Conservation (phyloP, 2,329 filamentous ascomycete species). For the Colletotrichum lentis region DNA sequence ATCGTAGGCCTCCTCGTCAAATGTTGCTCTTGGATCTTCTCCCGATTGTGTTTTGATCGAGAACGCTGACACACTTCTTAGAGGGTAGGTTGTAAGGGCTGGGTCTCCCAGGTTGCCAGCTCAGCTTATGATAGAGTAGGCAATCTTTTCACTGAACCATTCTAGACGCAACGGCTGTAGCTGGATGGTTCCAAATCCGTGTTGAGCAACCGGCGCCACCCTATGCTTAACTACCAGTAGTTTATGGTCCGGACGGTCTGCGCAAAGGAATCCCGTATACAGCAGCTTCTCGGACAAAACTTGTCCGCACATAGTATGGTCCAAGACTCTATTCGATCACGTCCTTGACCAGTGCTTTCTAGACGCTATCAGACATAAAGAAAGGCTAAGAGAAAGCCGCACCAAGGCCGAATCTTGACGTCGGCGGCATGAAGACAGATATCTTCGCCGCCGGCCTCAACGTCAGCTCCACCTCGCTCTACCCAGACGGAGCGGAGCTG, state of each 20-base stretch:
- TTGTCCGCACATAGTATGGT: slow-evolving; percentile 13
- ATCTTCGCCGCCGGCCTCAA: slow-evolving; percentile 59
- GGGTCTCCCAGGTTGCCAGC: neutral
- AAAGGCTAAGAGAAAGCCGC: no score
- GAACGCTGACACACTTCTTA: neutral
- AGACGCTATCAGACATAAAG: neutral
- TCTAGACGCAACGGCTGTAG: slow-evolving; percentile 1
- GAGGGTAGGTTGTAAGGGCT: neutral
- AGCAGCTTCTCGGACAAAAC: neutral
- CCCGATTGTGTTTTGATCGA: neutral
- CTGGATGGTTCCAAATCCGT: slow-evolving; percentile 9
- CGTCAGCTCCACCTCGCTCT: slow-evolving; percentile 47
- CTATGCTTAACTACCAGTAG: neutral
- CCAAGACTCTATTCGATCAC: neutral
- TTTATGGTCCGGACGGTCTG: slow-evolving; percentile 17
- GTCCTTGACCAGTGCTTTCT: slow-evolving; percentile 6
- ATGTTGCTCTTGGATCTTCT: neutral
- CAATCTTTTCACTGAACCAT: slow-evolving; percentile 4
- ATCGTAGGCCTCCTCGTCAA: neutral
- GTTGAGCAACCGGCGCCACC: slow-evolving; percentile 1
- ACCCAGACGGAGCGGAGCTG: neutral
- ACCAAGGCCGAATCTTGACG: neutral
- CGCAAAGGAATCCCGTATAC: slow-evolving; percentile 7
- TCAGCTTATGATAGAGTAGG: neutral
- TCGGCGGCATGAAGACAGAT: slow-evolving; percentile 43